A percentile compares a stretch with the other conserved stretches of the same genome.
These are phyloP conservation scores for Blastobotrys capitulatus DNA, from an alignment of 1,139 yeast genomes.

Conservation along the genomic window DNA sequence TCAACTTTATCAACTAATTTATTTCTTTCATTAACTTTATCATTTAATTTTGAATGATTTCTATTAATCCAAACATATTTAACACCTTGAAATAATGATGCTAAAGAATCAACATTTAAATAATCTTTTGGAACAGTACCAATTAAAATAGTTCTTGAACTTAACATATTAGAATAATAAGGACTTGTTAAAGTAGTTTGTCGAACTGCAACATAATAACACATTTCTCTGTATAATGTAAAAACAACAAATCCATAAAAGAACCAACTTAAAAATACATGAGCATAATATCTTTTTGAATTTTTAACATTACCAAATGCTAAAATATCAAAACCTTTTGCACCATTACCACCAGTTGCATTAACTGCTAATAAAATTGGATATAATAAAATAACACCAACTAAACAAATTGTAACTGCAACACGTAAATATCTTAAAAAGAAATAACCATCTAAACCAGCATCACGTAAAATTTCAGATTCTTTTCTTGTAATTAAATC, in stretches of 20 bases:
- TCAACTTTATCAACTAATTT: slow-evolving; percentile 61
- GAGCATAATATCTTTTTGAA: slow-evolving; percentile 72
- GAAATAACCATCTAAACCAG: slow-evolving; percentile 86
- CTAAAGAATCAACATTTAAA: slow-evolving; percentile 54
- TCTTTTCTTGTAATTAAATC: slow-evolving; percentile 48
- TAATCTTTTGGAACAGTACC: slow-evolving; percentile 72
- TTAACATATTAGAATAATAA: slow-evolving; percentile 60
- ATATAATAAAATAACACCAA: slow-evolving; percentile 63
- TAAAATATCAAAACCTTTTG: slow-evolving; percentile 66
- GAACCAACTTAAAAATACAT: slow-evolving; percentile 74
- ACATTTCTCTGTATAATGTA: slow-evolving; percentile 74
- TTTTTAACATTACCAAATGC: slow-evolving; percentile 71
- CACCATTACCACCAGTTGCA: slow-evolving; percentile 67
- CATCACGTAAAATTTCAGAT: slow-evolving; percentile 63
- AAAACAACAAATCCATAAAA: slow-evolving; percentile 67
- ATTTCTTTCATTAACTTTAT: slow-evolving; percentile 57
- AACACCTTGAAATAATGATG: slow-evolving; percentile 62
- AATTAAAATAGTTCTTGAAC: slow-evolving; percentile 75
- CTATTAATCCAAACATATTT: slow-evolving; percentile 71
- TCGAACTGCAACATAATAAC: slow-evolving; percentile 71
- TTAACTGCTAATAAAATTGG: slow-evolving; percentile 84
- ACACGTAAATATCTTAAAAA: slow-evolving; percentile 72
- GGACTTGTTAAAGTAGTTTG: slow-evolving; percentile 81
- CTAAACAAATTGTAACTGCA: slow-evolving; percentile 49
- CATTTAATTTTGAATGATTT: slow-evolving; percentile 53